Evolutionary conservation across 2,329 filamentous ascomycete genomes (phyloP).

Genomic region (Phaeophleospora eucalypticola): DNA sequence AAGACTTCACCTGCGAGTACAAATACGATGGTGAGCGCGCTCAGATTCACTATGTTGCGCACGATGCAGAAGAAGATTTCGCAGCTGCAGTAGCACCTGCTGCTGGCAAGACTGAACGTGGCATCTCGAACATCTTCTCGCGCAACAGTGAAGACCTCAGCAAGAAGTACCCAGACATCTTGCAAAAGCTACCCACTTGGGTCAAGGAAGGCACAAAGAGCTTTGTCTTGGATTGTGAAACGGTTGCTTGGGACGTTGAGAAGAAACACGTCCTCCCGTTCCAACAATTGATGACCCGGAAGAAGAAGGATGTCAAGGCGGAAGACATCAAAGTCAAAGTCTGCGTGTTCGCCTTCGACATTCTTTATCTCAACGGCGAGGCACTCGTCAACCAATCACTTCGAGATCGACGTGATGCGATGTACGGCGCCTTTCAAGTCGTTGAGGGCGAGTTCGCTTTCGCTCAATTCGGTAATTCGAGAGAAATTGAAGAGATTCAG

Average conservation of each 20-base stretch:
- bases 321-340: slow-evolving; percentile 97
- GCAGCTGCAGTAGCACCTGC: slow-evolving; percentile 55
- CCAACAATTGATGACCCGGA: slow-evolving; percentile 96
- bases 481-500: slow-evolving; percentile 90
- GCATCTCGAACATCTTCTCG: slow-evolving; percentile 90
- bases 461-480: slow-evolving; percentile 79
- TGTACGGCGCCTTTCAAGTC: slow-evolving; percentile 68
- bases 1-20: slow-evolving; percentile 96
- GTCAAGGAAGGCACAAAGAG: slow-evolving; percentile 85
- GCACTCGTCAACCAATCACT: slow-evolving; percentile 82
- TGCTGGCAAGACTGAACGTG: slow-evolving; percentile 63
- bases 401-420: slow-evolving; percentile 73
- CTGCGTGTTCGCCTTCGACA: slow-evolving; percentile 93
- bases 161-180: slow-evolving; percentile 95
- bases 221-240: slow-evolving; percentile 98
- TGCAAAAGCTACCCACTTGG: slow-evolving; percentile 83
- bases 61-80: slow-evolving; percentile 68
- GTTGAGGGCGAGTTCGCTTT: slow-evolving; percentile 89
- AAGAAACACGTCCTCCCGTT: slow-evolving; percentile 97
- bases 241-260: slow-evolving; percentile 89
- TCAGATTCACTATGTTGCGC: slow-evolving; percentile 96
- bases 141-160: slow-evolving; percentile 95
- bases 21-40: slow-evolving; percentile 98
- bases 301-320: slow-evolving; percentile 92
- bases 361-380: slow-evolving; percentile 89